Base-by-base conservation (phyloP, 1,139 yeast genomes). In the Protomyces macrosporus region DNA sequence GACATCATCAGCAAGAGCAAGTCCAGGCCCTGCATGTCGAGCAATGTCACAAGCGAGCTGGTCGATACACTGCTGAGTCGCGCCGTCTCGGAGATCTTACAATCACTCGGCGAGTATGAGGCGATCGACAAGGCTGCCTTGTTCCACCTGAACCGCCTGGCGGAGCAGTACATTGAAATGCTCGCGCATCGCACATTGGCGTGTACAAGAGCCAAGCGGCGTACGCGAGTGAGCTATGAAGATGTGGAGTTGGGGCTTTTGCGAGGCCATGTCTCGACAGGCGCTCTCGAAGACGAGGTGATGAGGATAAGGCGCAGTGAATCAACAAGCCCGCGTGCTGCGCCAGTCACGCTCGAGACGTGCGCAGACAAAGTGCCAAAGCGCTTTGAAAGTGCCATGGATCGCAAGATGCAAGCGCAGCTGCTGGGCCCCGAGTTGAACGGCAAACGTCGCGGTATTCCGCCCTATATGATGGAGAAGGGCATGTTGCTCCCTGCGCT, bases 381-480 rank as follows among this genome's bases (percentile, higher is more conserved):
- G n/a, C 56, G 62, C 4, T 58, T 58, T 39, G 62, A 58, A 52
- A 51, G 52, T 52, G 56, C 36, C 23, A 14, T 42, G 32, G 62
- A 58, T 35, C 39, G 53, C 7, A 52, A 40, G 33, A 34, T 40
- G 6, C 62, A 58, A 30, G 40, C 52, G 7, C 55, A 58, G 30
- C 45, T 58, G 7, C 37, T 58, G 40, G 62, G 62, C 3, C 62
- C 62, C 23, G 62, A 58, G 35, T 34, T 58, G 51, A 58, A 58
- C n/a, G 62, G 62, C 30, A 37, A 42, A 9, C 56, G 56, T n/a
- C 45, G 62, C 16, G 56, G 56, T 4, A 52, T 58, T 9, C 62
- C 62, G 16, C 52, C 40, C 14, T 58, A 58, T 35, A 58, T 58
- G 62, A 39, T 39, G 42, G 56, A 58, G 32, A 45, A 50, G 52